Percentiles rank a stretch among this genome's conserved stretches.
Evolutionary conservation across 306 rosid genomes (phyloP).

Genomic region (Begonia masoniana): DNA sequence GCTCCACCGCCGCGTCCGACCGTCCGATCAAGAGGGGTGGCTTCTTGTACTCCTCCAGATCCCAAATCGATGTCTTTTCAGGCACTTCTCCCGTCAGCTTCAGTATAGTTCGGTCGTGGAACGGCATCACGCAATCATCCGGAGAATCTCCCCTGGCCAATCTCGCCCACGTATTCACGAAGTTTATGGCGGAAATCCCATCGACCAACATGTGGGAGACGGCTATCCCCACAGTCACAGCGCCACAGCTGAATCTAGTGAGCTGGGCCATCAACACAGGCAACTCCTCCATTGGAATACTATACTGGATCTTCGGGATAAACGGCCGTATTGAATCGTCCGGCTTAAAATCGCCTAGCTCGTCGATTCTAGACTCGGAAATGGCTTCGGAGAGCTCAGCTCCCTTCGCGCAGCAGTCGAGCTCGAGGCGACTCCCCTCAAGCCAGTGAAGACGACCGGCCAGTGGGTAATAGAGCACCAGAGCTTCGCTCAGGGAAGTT

Average conservation of each 20-base stretch:
- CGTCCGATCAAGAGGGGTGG: conserved; percentile 23
- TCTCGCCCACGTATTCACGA: conserved; percentile 36
- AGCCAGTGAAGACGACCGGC: conserved; percentile 47
- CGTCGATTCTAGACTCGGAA: conserved; percentile 13
- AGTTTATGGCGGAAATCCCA: conserved; percentile 32
- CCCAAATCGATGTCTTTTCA: neutral
- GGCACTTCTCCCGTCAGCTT: conserved; percentile 12
- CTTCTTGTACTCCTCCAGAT: conserved; percentile 8
- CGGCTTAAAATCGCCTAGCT: conserved; percentile 25
- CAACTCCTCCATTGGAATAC: conserved; percentile 27
- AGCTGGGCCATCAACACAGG: conserved; percentile 34
- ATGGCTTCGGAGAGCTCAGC: conserved; percentile 35
- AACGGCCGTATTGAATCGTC: conserved; percentile 7
- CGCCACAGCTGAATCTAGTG: conserved; percentile 44
- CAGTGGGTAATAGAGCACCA: conserved; percentile 46
- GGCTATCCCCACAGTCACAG: conserved; percentile 17
- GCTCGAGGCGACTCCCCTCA: conserved; percentile 28
- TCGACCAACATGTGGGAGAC: conserved; percentile 40
- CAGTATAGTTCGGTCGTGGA: conserved; percentile 18
- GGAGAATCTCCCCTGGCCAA: conserved; percentile 32
- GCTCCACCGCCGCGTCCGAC: conserved; percentile 16
- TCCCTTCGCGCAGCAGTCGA: conserved; percentile 40
- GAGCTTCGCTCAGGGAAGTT: conserved; percentile 26
- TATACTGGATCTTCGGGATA: conserved; percentile 25
- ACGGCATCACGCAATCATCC: conserved; percentile 13